Percentiles rank a stretch among this genome's conserved stretches.
phyloP scores from a whole-genome alignment of 2,329 filamentous ascomycete species.

The Diplodia sapinea region DNA sequence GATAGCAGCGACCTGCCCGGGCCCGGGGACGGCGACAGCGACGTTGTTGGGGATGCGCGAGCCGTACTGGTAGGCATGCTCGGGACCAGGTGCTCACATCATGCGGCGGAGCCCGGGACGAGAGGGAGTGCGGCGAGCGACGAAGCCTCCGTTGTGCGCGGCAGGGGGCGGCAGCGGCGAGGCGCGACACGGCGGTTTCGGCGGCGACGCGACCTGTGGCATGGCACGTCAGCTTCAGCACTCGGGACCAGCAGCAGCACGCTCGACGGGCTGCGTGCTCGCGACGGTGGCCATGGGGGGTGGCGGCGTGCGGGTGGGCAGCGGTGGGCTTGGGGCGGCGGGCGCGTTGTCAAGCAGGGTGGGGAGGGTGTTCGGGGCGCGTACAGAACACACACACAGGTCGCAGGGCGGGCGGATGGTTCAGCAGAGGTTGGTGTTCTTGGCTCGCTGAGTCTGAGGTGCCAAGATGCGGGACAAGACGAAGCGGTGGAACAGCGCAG shows the following conservation, averaged over 20 bases:
- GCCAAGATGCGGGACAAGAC: conserved; percentile 30
- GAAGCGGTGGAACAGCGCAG: conserved; percentile 31
- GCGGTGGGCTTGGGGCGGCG: not conserved
- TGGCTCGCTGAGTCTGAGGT: conserved; percentile 25
- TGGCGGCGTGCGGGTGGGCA: not conserved
- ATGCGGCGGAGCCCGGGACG: conserved; percentile 27
- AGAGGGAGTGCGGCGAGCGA: not conserved
- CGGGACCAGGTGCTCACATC: conserved; percentile 31
- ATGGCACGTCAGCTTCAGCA: conserved; percentile 26
- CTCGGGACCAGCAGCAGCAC: conserved; percentile 1
- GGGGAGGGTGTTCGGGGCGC: conserved; percentile 5
- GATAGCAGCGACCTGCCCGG: conserved; percentile 53
- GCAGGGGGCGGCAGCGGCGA: conserved; percentile 1
- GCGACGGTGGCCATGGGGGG: conserved; percentile 7
- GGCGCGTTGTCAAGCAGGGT: not conserved
- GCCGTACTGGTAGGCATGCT: conserved; percentile 33
- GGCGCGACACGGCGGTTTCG: conserved; percentile 26
- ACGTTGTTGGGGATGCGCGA: conserved; percentile 27
- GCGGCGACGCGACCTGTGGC: conserved; percentile 15
- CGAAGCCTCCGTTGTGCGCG: conserved; percentile 6
- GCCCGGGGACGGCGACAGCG: conserved; percentile 22
- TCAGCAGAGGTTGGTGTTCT: conserved; percentile 7
- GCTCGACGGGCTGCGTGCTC: not conserved
- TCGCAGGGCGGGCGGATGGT: not conserved
- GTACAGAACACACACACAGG: conserved; percentile 9